Conservation (phyloP, 371 early-diverging fungal species). For the Ordospora pajunii region DNA sequence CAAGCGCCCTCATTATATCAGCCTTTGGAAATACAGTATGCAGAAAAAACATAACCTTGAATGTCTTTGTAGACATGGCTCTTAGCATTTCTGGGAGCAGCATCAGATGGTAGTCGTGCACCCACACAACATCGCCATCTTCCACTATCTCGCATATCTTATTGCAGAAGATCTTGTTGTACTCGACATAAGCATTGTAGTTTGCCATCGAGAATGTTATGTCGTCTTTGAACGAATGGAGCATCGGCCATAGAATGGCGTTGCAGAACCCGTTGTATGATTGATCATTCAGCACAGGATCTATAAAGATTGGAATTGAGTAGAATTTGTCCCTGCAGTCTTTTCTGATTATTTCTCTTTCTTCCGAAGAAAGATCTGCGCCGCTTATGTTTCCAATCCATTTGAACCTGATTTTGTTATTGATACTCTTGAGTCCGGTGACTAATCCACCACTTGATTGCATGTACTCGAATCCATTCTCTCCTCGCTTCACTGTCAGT, state of each 20-base stretch:
- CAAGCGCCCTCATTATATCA: conserved; percentile 80
- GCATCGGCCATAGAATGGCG: conserved; percentile 81
- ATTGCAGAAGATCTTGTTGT: conserved; percentile 78
- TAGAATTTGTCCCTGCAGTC: conserved; percentile 71
- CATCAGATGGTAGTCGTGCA: conserved; percentile 99
- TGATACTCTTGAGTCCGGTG: conserved; percentile 81
- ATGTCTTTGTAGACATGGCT: conserved; percentile 63
- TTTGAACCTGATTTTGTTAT: conserved; percentile 81
- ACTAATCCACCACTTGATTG: conserved; percentile 92
- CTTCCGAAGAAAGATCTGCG: conserved; percentile 70
- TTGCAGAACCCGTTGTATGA: conserved; percentile 99
- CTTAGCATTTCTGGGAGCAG: conserved; percentile 77
- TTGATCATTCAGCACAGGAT: conserved; percentile 80
- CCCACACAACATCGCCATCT: conserved; percentile 90
- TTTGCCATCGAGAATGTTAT: conserved; percentile 76
- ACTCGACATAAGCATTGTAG: conserved; percentile 86
- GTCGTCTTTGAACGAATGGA: conserved; percentile 93
- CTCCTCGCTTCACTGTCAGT: conserved; percentile 73
- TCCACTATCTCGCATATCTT: conserved; percentile 69
- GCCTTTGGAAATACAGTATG: conserved; percentile 93
- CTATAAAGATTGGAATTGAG: conserved; percentile 85
- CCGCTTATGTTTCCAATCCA: conserved; percentile 97
- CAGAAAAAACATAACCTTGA: conserved; percentile 91
- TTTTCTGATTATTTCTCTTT: conserved; percentile 67
- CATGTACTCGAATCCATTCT: conserved; percentile 65